phyloP scores from a whole-genome alignment of 306 rosid genomes.

The Castanospermum australe region DNA sequence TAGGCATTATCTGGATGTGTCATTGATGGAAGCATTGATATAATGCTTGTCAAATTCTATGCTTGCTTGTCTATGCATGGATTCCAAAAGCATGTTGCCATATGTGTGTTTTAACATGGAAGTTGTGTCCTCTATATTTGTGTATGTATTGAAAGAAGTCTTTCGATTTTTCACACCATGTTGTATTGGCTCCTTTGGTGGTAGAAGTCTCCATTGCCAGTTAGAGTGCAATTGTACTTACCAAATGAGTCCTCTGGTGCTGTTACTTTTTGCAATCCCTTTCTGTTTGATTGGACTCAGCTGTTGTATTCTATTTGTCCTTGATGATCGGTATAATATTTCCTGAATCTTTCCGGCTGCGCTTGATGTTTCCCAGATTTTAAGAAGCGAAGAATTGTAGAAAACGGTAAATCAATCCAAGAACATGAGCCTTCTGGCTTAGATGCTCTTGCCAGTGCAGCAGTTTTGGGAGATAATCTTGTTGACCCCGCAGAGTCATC shows the following conservation, averaged over 20 bases:
- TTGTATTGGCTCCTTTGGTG: background rate
- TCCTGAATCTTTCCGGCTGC: conserved; percentile 17
- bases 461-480: conserved; percentile 73
- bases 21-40: background rate
- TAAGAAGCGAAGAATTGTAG: conserved; percentile 58
- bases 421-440: conserved; percentile 74
- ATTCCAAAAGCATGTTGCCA: background rate
- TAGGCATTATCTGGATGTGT: background rate
- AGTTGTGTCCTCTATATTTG: background rate
- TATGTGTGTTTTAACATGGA: background rate
- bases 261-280: background rate
- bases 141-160: background rate
- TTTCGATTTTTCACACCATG: background rate
- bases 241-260: background rate
- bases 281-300: background rate
- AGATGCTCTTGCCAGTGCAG: conserved; percentile 92
- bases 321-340: conserved; percentile 6
- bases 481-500: conserved; percentile 54
- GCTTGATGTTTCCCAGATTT: conserved; percentile 44
- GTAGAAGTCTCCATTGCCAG: background rate
- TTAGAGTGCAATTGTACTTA: background rate
- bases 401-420: conserved; percentile 42
- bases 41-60: background rate
- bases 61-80: background rate
- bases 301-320: background rate